Base-by-base conservation (phyloP, 257 asterid genomes). In the Primulina tabacum region DNA sequence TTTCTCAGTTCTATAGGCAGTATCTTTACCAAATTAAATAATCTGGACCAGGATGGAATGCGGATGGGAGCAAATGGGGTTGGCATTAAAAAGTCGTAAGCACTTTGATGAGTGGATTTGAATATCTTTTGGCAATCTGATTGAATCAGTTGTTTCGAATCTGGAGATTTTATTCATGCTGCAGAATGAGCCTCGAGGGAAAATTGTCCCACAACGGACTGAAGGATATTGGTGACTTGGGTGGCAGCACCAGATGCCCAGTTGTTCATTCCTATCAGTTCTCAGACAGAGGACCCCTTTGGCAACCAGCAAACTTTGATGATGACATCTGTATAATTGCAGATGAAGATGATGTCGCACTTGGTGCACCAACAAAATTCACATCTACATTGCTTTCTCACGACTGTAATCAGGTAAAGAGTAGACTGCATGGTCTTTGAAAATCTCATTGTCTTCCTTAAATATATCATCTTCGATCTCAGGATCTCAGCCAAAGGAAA, bases 261-360 rank as follows among this genome's bases (percentile, higher is more conserved):
- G 78, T 85, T 62, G 28, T 79, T 65, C 69, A 78, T 77, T 77
- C 82, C 18, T 88, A 82, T 73, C 90, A 82, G 76, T 76, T 74
- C 64, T 84, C 87, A 26, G 89, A 70, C 60, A 80, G 69, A 26
- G 87, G 82, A 65, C 87, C 87, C 20, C 56, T 79, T 37, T 88
- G 97, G 97, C 81, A 83, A 76, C 90, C 90, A 35, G 82, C 72
- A 76, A 91, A 88, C 77, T 82, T 74, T 68, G 96, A 90, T 71
- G 97, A 94, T 81, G 99, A 88, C 67, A 89, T 92, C 95, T 94
- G 99, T 76, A 84, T 76, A 71, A 80, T 89, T 37, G 97, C 88
- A 81, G 92, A 85, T 67, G 74, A 70, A 34, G 93, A 86, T 79
- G 95, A 84, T 69, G 82, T 80, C 72, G 75, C 79, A 76, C 81